Evolutionary conservation across 108 stramenopile genomes (phyloP), one percentile per base, ranked within the genome.

Genomic region (Craspedostauros australis): DNA sequence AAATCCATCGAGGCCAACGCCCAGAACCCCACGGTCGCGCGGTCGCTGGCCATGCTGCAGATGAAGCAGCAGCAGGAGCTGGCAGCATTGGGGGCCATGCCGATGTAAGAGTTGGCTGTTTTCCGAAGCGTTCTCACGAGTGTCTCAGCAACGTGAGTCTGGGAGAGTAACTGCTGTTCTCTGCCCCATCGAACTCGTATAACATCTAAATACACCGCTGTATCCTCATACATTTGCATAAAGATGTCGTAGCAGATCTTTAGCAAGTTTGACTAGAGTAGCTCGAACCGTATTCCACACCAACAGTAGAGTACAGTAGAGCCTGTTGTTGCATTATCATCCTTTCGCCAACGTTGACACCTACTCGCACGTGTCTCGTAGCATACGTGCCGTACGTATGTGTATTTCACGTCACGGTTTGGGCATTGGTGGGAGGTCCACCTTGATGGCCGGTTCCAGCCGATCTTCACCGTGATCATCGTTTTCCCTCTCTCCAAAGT

Each of bases 41-140:
- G 85, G 72, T 65, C 84, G 8, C 45, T 93, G 41, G 76, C 67
- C 7, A 88, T 86, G 86, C 46, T 93, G 36, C 91, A 93, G 51
- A 77, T 93, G 75, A 85, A 88, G 57, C 91, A 93, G 58, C 91
- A 93, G 60, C 84, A 88, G 45, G 86, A 84, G 33, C 50, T 92
- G 29, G 75, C 82, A 69, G 56, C 70, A 9, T 60, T 87, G 39
- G 90, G 90, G 23, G 55, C 52, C 4, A 31, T 31, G 24, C 34
- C 11, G 14, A 14, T 14, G 14, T 36, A 36, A 36, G 9, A 14
- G 14, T 36, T 36, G 11, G 9, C 11, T 9, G 34, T 36, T 36
- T 9, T 36, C 9, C 9, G 9, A 9, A 11, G 14, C 34, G 9
- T 36, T 36, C 34, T 14, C 9, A 36, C 34, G 14, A 36, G 9